Evolutionary conservation across 2,329 filamentous ascomycete genomes (phyloP).

Genomic region (Cephalotrichum gorgonifer): DNA sequence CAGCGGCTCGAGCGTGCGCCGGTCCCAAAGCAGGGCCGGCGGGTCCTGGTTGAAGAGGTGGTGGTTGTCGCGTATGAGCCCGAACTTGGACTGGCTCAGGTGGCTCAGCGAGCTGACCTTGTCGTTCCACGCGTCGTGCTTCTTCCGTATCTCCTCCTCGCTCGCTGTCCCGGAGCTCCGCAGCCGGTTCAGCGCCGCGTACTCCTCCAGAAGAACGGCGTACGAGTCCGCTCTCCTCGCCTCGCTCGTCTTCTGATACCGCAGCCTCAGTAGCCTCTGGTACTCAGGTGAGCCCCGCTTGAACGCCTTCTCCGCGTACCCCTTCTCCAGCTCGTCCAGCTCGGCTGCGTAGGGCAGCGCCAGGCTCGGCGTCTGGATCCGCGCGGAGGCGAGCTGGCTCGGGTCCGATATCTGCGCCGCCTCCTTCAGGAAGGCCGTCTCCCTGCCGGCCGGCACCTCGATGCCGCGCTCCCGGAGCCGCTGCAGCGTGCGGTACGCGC

Average conservation of each 20-base stretch:
- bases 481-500: slow-evolving; percentile 24
- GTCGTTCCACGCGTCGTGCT: slow-evolving; percentile 19
- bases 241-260: slow-evolving; percentile 16
- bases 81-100: slow-evolving; percentile 23
- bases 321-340: slow-evolving; percentile 26
- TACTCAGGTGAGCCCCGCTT: too few species aligned
- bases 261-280: slow-evolving; percentile 17
- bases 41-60: slow-evolving; percentile 37
- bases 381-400: slow-evolving; percentile 10
- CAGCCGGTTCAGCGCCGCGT: slow-evolving; percentile 16
- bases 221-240: slow-evolving; percentile 12
- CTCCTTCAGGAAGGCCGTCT: slow-evolving; percentile 20
- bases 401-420: slow-evolving; percentile 13
- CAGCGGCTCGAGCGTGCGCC: slow-evolving; percentile 61
- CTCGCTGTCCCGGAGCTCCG: slow-evolving; percentile 7
- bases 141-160: slow-evolving; percentile 15
- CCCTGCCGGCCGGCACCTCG: slow-evolving; percentile 32
- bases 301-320: too few species aligned
- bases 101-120: slow-evolving; percentile 21
- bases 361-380: slow-evolving; percentile 14
- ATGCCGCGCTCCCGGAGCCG: slow-evolving; percentile 32
- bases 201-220: slow-evolving; percentile 21
- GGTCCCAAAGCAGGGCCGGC: slow-evolving; percentile 56
- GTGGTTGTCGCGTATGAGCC: slow-evolving; percentile 39
- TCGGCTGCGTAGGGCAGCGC: slow-evolving; percentile 31